Conservation (phyloP, 257 asterid species). For the Oldenlandia corymbosa region DNA sequence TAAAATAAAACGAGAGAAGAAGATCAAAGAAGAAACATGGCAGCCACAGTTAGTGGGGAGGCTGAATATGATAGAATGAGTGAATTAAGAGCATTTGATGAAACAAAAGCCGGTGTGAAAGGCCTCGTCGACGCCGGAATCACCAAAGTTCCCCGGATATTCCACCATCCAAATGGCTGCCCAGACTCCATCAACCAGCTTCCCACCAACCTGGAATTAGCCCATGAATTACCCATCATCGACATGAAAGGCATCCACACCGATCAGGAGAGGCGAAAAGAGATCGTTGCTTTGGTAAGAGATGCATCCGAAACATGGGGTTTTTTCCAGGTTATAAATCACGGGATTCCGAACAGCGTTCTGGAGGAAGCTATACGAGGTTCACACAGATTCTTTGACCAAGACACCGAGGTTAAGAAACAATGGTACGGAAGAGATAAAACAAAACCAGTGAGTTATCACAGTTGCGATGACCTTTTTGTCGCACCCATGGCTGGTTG, state of each 20-base stretch:
- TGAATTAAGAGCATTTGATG: conserved; percentile 41
- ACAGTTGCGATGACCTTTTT: conserved; percentile 38
- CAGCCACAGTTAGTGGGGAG: neutral
- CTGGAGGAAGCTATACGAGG: conserved; percentile 38
- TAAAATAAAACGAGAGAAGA: too few species aligned
- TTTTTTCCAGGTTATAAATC: conserved; percentile 11
- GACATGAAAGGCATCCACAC: conserved; percentile 25
- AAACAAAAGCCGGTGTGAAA: conserved; percentile 46
- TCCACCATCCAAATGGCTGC: conserved; percentile 23
- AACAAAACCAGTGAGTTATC: conserved; percentile 27
- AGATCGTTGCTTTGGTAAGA: conserved; percentile 13
- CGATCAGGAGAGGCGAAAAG: conserved; percentile 10
- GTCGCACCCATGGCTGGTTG: conserved; percentile 24
- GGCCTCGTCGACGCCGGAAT: conserved; percentile 42
- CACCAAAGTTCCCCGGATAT: conserved; percentile 34
- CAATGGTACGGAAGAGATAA: conserved; percentile 17
- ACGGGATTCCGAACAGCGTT: conserved; percentile 23
- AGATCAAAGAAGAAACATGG: neutral
- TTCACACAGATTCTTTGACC: conserved; percentile 19
- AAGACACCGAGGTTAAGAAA: conserved; percentile 12
- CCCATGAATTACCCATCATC: conserved; percentile 26
- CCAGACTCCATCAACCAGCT: neutral
- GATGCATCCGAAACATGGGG: conserved; percentile 15
- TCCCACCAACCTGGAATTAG: neutral
- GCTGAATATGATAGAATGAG: conserved; percentile 19